These are phyloP conservation scores for Rutstroemia sp. DNA, from an alignment of 2,329 filamentous ascomycete species.

Conservation along the genomic window DNA sequence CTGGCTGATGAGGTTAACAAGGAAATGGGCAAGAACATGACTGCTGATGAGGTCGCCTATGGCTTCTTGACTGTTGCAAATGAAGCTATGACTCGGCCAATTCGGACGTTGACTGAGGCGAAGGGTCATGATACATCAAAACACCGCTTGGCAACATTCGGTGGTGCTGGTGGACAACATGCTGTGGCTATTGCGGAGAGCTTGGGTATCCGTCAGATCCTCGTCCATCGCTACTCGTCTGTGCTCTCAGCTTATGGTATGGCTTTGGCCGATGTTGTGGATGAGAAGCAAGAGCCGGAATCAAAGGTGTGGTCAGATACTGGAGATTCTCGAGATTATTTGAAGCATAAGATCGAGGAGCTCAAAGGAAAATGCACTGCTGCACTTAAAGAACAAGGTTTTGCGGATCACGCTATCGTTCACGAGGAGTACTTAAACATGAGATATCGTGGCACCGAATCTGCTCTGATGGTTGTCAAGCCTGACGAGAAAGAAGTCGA, in stretches of 20 bases:
- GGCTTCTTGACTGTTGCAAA: slow-evolving; percentile 88
- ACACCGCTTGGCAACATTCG: slow-evolving; percentile 86
- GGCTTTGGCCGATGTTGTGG: slow-evolving; percentile 87
- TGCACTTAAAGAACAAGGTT: slow-evolving; percentile 70
- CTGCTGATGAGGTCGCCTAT: slow-evolving; percentile 76
- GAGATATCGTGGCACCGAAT: slow-evolving; percentile 85
- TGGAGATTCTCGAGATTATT: slow-evolving; percentile 49
- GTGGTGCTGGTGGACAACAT: slow-evolving; percentile 85
- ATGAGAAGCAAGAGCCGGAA: slow-evolving; percentile 77
- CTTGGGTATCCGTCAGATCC: slow-evolving; percentile 75
- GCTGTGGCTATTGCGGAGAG: slow-evolving; percentile 85
- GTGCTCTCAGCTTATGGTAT: slow-evolving; percentile 89
- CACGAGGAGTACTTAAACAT: slow-evolving; percentile 95
- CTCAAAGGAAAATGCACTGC: slow-evolving; percentile 68
- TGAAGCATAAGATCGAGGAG: slow-evolving; percentile 69
- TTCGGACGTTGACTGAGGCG: slow-evolving; percentile 83
- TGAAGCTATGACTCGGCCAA: slow-evolving; percentile 85
- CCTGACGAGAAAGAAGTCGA: slow-evolving; percentile 56
- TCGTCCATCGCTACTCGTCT: slow-evolving; percentile 81
- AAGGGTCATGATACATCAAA: slow-evolving; percentile 87
- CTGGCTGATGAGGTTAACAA: slow-evolving; percentile 71
- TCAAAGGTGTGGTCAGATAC: slow-evolving; percentile 54
- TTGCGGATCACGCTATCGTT: slow-evolving; percentile 63
- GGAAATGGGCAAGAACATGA: slow-evolving; percentile 66
- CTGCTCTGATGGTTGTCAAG: slow-evolving; percentile 81